Evolutionary conservation across 2,329 filamentous ascomycete species (phyloP).

Genomic region (Penicillium sp.): DNA sequence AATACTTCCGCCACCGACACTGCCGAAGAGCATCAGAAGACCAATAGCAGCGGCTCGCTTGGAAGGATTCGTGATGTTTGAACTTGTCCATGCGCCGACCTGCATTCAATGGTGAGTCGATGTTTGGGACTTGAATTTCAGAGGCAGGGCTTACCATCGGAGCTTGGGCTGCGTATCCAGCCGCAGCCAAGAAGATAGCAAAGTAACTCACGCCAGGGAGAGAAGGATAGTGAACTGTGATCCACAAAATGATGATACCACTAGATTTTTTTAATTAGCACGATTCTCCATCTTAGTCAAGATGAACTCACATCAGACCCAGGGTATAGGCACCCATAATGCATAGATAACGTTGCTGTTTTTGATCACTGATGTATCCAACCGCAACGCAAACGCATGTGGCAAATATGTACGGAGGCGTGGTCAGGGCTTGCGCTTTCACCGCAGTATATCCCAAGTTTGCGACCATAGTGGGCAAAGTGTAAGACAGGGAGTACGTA

Average conservation of each 20-base stretch:
- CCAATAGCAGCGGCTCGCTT: conserved; percentile 1
- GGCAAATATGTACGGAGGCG: conserved; percentile 45
- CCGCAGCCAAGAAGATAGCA: conserved; percentile 2
- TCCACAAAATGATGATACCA: background rate
- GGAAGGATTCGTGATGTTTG: background rate
- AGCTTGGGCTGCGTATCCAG: background rate
- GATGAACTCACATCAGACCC: conserved; percentile 6
- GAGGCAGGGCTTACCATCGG: background rate
- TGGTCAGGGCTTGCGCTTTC: conserved; percentile 28
- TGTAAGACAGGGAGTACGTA: conserved; percentile 27
- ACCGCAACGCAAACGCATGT: conserved; percentile 31
- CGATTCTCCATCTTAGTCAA: background rate
- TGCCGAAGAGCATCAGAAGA: conserved; percentile 24
- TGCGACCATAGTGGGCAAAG: conserved; percentile 30
- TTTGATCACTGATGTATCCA: conserved; percentile 34
- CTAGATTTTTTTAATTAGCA: background rate
- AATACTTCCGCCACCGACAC: conserved; percentile 20
- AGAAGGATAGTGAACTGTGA: background rate
- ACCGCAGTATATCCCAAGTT: conserved; percentile 29
- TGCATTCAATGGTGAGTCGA: background rate
- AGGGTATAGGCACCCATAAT: conserved; percentile 35
- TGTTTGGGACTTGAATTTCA: too few species aligned
- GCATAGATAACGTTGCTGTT: background rate
- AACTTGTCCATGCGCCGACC: background rate
- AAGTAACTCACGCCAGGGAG: background rate